phyloP scores from a whole-genome alignment of 1,139 yeast genomes.

The Arxiozyma slooffiae region DNA sequence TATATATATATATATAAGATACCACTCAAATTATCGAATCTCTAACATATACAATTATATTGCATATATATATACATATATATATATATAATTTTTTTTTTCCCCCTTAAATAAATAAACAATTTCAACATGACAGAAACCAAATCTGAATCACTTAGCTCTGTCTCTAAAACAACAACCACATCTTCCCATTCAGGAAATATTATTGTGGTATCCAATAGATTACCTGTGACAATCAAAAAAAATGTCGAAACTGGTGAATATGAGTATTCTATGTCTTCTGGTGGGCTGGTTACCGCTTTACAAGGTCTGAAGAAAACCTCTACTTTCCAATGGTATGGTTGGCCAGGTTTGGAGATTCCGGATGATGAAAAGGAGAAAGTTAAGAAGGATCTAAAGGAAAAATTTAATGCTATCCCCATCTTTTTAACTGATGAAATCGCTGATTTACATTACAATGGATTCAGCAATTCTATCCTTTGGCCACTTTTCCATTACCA shows the following conservation, averaged over 20 bases:
- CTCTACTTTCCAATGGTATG: slow-evolving; percentile 91
- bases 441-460: slow-evolving; percentile 94
- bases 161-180: not conserved
- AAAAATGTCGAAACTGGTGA: slow-evolving; percentile 48
- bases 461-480: slow-evolving; percentile 80
- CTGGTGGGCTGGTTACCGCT: slow-evolving; percentile 96
- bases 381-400: slow-evolving; percentile 61
- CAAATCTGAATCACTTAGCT: not conserved
- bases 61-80: too few relatives aligned
- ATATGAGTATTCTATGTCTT: slow-evolving; percentile 76
- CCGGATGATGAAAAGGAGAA: slow-evolving; percentile 63
- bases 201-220: slow-evolving; percentile 85
- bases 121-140: not conserved
- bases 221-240: slow-evolving; percentile 87
- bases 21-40: not conserved
- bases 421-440: slow-evolving; percentile 77
- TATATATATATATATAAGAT: too few relatives aligned
- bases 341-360: slow-evolving; percentile 93
- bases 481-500: slow-evolving; percentile 99
- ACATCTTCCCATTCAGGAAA: slow-evolving; percentile 37
- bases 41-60: not conserved
- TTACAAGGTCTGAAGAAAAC: slow-evolving; percentile 80
- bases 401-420: slow-evolving; percentile 82
- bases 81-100: too few relatives aligned
- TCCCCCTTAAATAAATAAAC: not conserved